Percentiles rank a stretch among this genome's conserved stretches.
phyloP scores from a whole-genome alignment of 2,329 filamentous ascomycete species.

The Phaeosphaeriaceae sp. region DNA sequence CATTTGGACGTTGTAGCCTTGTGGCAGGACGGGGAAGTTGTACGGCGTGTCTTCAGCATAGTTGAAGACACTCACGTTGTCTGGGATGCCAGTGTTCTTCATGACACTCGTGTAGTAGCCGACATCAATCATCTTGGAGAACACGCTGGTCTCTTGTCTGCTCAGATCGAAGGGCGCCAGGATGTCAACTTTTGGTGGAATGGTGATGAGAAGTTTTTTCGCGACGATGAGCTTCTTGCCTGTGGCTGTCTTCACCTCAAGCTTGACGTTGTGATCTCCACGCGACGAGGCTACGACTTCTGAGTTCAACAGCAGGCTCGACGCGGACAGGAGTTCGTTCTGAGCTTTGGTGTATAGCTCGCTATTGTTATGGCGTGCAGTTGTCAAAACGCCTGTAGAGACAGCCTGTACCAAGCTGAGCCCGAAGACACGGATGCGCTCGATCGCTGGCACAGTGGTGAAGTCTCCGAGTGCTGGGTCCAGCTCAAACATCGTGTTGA shows the following conservation, averaged over 20 bases:
- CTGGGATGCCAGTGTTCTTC: conserved; percentile 48
- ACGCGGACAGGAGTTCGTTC: no score
- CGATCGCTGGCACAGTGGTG: no score
- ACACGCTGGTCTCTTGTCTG: conserved; percentile 43
- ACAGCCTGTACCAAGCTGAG: no score
- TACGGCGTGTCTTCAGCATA: conserved; percentile 20
- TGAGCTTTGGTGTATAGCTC: no score
- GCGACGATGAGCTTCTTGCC: conserved; percentile 42
- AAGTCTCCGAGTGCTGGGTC: conserved; percentile 54
- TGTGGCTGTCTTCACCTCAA: conserved; percentile 18
- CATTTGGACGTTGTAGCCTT: conserved; percentile 6
- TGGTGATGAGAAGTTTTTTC: conserved; percentile 52
- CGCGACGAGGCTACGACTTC: background rate
- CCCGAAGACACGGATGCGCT: no score
- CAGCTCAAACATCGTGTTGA: conserved; percentile 50
- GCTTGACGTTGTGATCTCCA: background rate
- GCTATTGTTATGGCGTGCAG: no score
- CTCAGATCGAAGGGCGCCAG: conserved; percentile 49
- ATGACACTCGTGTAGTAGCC: conserved; percentile 51
- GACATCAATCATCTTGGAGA: conserved; percentile 47
- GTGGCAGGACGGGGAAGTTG: conserved; percentile 13
- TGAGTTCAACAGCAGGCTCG: no score
- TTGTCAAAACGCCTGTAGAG: no score
- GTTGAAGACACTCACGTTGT: conserved; percentile 20
- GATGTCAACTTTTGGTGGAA: conserved; percentile 49